A percentile compares a stretch with the other conserved stretches of the same genome.
Conservation (phyloP, 768 basidiomycete species). For the Boletus edulis region DNA sequence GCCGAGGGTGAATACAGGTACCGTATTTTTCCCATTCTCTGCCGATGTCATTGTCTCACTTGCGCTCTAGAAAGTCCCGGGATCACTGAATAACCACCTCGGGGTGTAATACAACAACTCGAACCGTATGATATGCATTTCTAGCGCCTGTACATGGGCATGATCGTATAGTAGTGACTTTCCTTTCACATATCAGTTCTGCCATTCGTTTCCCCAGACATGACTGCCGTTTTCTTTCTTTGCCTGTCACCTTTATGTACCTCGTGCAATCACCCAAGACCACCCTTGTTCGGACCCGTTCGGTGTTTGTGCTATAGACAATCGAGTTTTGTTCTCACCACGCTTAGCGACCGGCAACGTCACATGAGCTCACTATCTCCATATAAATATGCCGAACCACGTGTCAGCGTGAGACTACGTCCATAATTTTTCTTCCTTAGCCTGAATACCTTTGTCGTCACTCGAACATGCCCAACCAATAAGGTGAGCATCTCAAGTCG, state of each 20-base stretch:
- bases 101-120: not conserved
- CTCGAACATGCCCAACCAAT: not conserved
- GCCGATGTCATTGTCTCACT: conserved; percentile 3
- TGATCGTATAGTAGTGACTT: conserved; percentile 11
- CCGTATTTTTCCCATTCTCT: not conserved
- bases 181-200: not conserved
- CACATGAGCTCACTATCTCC: no score
- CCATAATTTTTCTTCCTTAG: not conserved
- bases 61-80: conserved; percentile 68
- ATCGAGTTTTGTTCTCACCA: not conserved
- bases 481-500: conserved; percentile 1
- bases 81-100: conserved; percentile 60
- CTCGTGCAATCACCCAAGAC: conserved; percentile 1
- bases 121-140: not conserved
- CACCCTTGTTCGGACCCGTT: not conserved
- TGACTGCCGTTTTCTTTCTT: not conserved
- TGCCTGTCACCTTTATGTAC: conserved; percentile 12
- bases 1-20: conserved; percentile 96
- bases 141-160: conserved; percentile 10
- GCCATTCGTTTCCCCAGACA: not conserved
- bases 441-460: not conserved
- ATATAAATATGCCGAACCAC: no score
- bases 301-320: not conserved
- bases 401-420: no score
- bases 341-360: no score